These are phyloP conservation scores for Penicillium corylophilum DNA, from an alignment of 2,329 filamentous ascomycete species.

Conservation along the genomic window DNA sequence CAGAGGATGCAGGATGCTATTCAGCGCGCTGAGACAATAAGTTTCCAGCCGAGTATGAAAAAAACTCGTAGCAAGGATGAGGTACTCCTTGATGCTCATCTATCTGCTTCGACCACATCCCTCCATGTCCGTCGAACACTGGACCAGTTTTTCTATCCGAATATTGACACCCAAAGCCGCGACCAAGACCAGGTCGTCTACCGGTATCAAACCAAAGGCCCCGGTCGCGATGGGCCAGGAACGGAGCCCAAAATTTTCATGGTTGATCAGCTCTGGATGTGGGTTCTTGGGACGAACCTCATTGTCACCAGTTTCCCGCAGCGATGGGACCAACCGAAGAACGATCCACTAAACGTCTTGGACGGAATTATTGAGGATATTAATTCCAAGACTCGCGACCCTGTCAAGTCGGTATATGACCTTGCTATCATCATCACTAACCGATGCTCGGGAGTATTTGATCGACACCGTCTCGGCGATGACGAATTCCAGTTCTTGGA, in stretches of 20 bases:
- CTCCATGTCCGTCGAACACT: slow-evolving; percentile 61
- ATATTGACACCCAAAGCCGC: slow-evolving; percentile 56
- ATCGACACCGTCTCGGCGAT: slow-evolving; percentile 57
- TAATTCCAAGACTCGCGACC: slow-evolving; percentile 62
- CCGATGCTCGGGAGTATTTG: slow-evolving; percentile 61
- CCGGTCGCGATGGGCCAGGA: slow-evolving; percentile 30
- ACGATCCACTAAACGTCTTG: slow-evolving; percentile 63
- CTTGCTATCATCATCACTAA: slow-evolving; percentile 62
- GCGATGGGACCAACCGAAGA: slow-evolving; percentile 54
- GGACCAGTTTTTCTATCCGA: slow-evolving; percentile 66
- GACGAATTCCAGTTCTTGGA: slow-evolving; percentile 65
- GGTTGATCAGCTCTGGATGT: slow-evolving; percentile 70
- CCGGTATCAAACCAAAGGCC: slow-evolving; percentile 52
- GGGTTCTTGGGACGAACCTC: slow-evolving; percentile 58
- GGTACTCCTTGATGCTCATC: slow-evolving; percentile 39
- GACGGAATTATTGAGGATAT: slow-evolving; percentile 63
- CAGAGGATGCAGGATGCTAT: slow-evolving; percentile 59
- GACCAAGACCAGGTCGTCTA: slow-evolving; percentile 66
- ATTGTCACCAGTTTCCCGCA: slow-evolving; percentile 51
- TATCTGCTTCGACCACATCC: slow-evolving; percentile 36
- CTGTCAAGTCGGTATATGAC: slow-evolving; percentile 61
- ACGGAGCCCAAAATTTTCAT: slow-evolving; percentile 62
- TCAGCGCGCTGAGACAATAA: slow-evolving; percentile 32
- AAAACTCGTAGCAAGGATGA: slow-evolving; percentile 33
- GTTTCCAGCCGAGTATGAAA: slow-evolving; percentile 26